Percentiles rank a stretch among this genome's conserved stretches.
Conservation (phyloP, 2,329 filamentous ascomycete genomes). For the Amauroascus verrucosus region DNA sequence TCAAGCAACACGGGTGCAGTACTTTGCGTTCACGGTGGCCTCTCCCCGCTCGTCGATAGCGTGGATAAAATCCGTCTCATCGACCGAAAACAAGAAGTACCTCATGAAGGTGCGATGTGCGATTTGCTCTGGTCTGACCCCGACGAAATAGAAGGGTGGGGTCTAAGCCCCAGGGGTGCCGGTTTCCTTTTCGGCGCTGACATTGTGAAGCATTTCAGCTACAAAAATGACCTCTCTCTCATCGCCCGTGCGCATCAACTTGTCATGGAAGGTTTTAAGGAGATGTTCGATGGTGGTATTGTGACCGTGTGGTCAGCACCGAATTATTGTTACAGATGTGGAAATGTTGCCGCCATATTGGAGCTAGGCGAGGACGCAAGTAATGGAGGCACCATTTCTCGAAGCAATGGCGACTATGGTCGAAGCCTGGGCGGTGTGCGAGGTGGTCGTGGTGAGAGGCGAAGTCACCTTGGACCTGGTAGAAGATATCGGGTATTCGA, state of each 20-base stretch:
- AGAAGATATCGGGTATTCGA: constrained; percentile 91
- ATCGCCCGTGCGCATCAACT: constrained; percentile 66
- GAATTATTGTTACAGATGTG: constrained; percentile 64
- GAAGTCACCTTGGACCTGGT: constrained; percentile 57
- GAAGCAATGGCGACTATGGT: constrained; percentile 45
- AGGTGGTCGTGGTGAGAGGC: constrained; percentile 38
- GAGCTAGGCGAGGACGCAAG: constrained; percentile 81
- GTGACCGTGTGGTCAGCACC: constrained; percentile 49
- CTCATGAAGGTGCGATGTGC: constrained; percentile 68
- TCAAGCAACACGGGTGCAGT: constrained; percentile 63
- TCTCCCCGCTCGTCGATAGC: constrained; percentile 82
- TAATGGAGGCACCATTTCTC: constrained; percentile 59
- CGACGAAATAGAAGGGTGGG: constrained; percentile 61
- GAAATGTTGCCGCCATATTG: constrained; percentile 88
- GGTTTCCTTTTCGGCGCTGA: constrained; percentile 59
- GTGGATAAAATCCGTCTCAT: constrained; percentile 93
- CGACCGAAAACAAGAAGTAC: constrained; percentile 95
- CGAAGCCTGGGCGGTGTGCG: constrained; percentile 41
- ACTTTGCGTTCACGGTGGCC: constrained; percentile 87
- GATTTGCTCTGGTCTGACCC: constrained; percentile 69
- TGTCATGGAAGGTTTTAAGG: constrained; percentile 73
- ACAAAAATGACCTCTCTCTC: constrained; percentile 61
- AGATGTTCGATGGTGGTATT: constrained; percentile 88
- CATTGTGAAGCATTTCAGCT: constrained; percentile 65
- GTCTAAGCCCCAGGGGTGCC: constrained; percentile 57